phyloP scores from a whole-genome alignment of 75 land plant genomes.

The Sequoia sempervirens region DNA sequence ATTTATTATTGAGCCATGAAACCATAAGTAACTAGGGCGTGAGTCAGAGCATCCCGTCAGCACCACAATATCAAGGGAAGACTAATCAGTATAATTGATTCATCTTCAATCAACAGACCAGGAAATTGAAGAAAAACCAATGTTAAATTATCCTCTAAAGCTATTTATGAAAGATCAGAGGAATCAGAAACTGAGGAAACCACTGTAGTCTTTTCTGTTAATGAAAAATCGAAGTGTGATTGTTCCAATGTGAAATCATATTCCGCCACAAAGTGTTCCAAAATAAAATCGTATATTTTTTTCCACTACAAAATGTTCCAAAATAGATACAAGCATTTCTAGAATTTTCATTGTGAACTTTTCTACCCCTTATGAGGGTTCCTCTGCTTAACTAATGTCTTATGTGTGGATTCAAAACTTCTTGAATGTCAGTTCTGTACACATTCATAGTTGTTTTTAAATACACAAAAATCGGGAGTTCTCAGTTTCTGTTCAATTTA shows the following conservation, averaged over 20 bases:
- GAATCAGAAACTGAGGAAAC: background rate
- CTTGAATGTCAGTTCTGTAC: background rate
- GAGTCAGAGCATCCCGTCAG: no score
- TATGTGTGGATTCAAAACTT: background rate
- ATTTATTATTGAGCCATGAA: no score
- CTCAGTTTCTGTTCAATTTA: background rate
- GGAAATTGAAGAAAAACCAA: no score
- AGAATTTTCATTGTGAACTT: background rate
- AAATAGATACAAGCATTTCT: background rate
- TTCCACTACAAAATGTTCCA: background rate
- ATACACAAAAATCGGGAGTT: background rate
- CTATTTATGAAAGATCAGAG: background rate
- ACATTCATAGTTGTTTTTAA: background rate
- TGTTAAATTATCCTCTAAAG: background rate
- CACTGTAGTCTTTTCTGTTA: background rate
- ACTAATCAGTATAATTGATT: no score
- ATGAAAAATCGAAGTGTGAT: background rate
- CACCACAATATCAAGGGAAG: no score
- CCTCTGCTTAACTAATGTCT: background rate
- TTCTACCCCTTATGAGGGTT: background rate
- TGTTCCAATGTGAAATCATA: background rate
- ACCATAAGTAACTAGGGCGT: no score
- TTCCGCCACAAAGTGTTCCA: background rate
- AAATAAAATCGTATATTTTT: background rate
- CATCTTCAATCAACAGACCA: no score